Evolutionary conservation across 352 stramenopile species (phyloP).

Genomic region (Pythium aphanidermatum): DNA sequence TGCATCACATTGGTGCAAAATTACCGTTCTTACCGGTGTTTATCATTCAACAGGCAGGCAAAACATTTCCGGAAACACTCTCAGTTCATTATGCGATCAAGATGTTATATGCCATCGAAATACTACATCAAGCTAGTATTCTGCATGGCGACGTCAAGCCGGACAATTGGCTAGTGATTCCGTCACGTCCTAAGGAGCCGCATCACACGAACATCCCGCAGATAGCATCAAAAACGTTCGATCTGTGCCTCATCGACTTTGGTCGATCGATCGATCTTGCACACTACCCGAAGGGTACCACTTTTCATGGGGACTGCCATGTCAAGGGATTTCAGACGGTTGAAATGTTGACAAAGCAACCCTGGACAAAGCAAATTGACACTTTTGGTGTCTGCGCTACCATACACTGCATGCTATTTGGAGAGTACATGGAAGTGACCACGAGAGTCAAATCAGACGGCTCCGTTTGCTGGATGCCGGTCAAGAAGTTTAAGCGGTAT

Average conservation of each 20-base stretch:
- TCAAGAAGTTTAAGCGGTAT: conserved; percentile 73
- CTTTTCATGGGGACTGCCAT: conserved; percentile 72
- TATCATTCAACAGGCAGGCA: conserved; percentile 27
- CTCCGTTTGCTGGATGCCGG: conserved; percentile 27
- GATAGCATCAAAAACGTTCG: conserved; percentile 21
- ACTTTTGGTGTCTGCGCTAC: conserved; percentile 76
- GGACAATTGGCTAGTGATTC: conserved; percentile 78
- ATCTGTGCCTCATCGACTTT: conserved; percentile 80
- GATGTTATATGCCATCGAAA: conserved; percentile 69
- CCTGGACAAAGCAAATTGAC: conserved; percentile 83
- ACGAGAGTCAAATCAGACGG: conserved; percentile 22
- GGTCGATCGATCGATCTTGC: conserved; percentile 72
- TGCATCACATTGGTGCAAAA: not conserved
- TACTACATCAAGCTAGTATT: conserved; percentile 53
- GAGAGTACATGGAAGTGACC: conserved; percentile 77
- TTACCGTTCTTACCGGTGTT: too few relatives aligned
- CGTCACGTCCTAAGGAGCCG: conserved; percentile 16
- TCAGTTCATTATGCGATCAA: conserved; percentile 71
- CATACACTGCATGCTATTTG: conserved; percentile 78
- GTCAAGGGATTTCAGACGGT: conserved; percentile 80
- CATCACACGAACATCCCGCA: not conserved
- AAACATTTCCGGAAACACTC: conserved; percentile 60
- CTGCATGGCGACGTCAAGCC: conserved; percentile 85
- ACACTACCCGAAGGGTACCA: conserved; percentile 44
- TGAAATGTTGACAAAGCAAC: conserved; percentile 70